Evolutionary conservation across 1,284 basidiomycete genomes (phyloP).

Genomic region (Rhodotorula sp.): DNA sequence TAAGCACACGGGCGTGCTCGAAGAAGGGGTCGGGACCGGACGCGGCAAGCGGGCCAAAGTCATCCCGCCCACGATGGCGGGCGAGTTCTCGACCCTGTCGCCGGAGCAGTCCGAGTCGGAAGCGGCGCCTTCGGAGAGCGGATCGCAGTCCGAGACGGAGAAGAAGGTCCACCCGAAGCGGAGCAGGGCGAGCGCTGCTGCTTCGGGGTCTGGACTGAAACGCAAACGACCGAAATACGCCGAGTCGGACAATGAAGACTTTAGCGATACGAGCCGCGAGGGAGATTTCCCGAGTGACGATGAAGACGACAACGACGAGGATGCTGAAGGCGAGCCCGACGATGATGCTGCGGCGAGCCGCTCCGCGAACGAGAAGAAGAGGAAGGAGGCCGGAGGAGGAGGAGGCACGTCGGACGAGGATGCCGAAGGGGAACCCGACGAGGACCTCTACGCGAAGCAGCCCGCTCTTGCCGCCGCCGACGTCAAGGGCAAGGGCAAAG

Average conservation of each 20-base stretch:
- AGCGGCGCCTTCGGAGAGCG: not conserved
- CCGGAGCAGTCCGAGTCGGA: not conserved
- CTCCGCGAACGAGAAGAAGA: not conserved
- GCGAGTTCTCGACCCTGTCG: not conserved
- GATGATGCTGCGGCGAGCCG: not conserved
- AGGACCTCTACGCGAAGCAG: not conserved
- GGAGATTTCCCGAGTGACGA: constrained; percentile 1
- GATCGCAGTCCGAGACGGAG: not conserved
- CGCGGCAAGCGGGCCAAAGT: constrained; percentile 4
- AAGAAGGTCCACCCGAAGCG: no score
- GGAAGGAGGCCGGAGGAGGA: not conserved
- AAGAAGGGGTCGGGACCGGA: not conserved
- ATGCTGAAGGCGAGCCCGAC: constrained; percentile 1
- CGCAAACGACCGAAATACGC: not conserved
- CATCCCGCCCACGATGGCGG: not conserved
- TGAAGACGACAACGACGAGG: not conserved
- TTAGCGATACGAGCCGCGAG: not conserved
- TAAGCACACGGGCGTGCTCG: constrained; percentile 14
- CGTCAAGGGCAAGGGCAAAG: constrained; percentile 7
- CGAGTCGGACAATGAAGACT: constrained; percentile 4
- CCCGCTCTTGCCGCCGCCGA: no score
- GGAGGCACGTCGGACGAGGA: not conserved
- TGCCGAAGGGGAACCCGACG: constrained; percentile 4
- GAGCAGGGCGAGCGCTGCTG: not conserved
- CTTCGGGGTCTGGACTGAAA: not conserved